A percentile compares a stretch with the other conserved stretches of the same genome.
Conservation (phyloP, 225 moss, liverwort and hornwort genomes). For the Polytrichum formosum region DNA sequence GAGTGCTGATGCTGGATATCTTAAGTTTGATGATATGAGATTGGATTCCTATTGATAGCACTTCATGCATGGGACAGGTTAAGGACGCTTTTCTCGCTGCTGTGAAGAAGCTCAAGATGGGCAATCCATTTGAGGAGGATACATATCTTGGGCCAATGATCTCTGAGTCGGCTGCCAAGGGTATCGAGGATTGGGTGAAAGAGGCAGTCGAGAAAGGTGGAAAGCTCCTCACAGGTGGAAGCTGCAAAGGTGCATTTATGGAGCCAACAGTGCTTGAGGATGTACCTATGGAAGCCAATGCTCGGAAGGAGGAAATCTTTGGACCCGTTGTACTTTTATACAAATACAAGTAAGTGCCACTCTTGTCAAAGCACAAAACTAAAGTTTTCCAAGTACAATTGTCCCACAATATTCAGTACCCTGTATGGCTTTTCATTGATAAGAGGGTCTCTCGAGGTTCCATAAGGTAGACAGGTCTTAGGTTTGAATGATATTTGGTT, state of each 20-base stretch:
- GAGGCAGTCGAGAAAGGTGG: conserved; percentile 80
- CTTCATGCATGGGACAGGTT: conserved; percentile 35
- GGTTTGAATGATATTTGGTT: too few relatives aligned
- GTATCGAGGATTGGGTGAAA: conserved; percentile 72
- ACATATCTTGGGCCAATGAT: conserved; percentile 94
- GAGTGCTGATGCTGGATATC: too few relatives aligned
- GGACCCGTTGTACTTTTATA: conserved; percentile 87
- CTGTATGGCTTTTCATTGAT: too few relatives aligned
- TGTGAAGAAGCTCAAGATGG: conserved; percentile 78
- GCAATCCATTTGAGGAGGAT: conserved; percentile 84
- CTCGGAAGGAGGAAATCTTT: conserved; percentile 86
- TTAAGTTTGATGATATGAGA: too few relatives aligned
- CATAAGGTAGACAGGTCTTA: too few relatives aligned
- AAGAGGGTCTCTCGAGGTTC: too few relatives aligned
- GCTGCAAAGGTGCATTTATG: conserved; percentile 59
- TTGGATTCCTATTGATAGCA: background rate
- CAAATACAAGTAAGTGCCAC: conserved; percentile 57
- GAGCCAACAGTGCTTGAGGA: conserved; percentile 72
- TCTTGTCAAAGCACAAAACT: too few relatives aligned
- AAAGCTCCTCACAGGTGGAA: conserved; percentile 69
- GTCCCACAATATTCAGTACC: too few relatives aligned
- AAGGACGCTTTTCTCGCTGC: conserved; percentile 58
- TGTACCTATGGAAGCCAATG: conserved; percentile 74
- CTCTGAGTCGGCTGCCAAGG: conserved; percentile 78
- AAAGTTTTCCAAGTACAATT: too few relatives aligned